phyloP scores from a whole-genome alignment of 2,329 filamentous ascomycete genomes.

The Scedosporium apiospermum region DNA sequence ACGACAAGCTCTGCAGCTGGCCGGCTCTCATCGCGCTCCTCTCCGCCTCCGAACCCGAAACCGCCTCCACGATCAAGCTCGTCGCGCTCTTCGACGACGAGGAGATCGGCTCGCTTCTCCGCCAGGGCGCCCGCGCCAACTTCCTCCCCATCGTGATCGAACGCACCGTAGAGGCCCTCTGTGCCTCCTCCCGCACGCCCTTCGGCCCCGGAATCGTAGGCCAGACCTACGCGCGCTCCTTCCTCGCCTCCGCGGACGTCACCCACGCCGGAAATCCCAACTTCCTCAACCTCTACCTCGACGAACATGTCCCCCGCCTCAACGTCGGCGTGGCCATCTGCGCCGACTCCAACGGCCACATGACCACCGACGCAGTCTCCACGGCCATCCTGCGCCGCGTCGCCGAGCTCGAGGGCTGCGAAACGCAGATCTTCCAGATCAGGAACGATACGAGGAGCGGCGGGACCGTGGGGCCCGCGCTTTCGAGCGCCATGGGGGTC shows the following conservation, averaged over 20 bases:
- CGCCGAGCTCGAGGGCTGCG: conserved; percentile 61
- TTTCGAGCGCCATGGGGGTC: conserved; percentile 72
- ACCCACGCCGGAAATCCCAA: conserved; percentile 93
- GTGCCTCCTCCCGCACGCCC: conserved; percentile 31
- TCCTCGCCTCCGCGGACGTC: conserved; percentile 87
- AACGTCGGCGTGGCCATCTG: conserved; percentile 79
- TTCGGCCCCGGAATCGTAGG: conserved; percentile 56
- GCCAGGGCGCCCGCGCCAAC: conserved; percentile 84
- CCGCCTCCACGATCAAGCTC: conserved; percentile 69
- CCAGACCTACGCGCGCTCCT: conserved; percentile 83
- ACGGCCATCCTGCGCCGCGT: conserved; percentile 71
- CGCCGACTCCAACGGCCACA: conserved; percentile 83
- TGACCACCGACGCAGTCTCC: conserved; percentile 87
- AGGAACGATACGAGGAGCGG: conserved; percentile 83
- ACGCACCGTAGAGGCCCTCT: conserved; percentile 64
- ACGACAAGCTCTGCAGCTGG: conserved; percentile 97
- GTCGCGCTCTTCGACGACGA: conserved; percentile 96
- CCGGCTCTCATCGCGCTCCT: conserved; percentile 78
- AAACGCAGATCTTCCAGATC: conserved; percentile 86
- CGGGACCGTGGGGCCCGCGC: conserved; percentile 90
- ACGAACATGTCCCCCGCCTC: conserved; percentile 75
- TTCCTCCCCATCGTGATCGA: conserved; percentile 76
- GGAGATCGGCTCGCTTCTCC: conserved; percentile 84
- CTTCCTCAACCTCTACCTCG: conserved; percentile 74
- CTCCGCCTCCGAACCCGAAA: conserved; percentile 46